These are phyloP conservation scores for Dinochytrium kinnereticum DNA, from an alignment of 371 early-diverging fungal genomes.

Conservation along the genomic window DNA sequence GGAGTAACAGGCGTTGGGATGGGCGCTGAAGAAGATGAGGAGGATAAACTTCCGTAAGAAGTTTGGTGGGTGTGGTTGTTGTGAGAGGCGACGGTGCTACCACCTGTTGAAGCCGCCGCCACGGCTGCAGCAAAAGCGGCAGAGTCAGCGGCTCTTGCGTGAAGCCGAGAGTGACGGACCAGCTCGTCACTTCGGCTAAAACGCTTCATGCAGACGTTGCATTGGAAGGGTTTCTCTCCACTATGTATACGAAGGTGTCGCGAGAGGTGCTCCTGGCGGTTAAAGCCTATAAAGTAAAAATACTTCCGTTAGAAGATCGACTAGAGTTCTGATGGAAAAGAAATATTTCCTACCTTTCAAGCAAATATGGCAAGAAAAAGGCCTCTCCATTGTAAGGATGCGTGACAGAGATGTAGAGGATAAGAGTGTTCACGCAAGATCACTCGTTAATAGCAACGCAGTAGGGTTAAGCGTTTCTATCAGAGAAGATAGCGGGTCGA, in stretches of 20 bases:
- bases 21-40: background rate
- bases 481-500: no score
- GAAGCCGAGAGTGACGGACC: conserved; percentile 33
- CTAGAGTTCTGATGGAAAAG: background rate
- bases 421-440: no score
- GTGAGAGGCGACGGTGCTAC: background rate
- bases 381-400: background rate
- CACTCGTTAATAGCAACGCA: no score
- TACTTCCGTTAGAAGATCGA: background rate
- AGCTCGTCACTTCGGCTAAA: conserved; percentile 43
- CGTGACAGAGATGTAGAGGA: no score
- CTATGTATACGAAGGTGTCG: conserved; percentile 46
- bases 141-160: conserved; percentile 13
- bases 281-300: conserved; percentile 21
- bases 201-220: conserved; percentile 31
- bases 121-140: conserved; percentile 10
- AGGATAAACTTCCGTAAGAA: background rate
- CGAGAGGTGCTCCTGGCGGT: conserved; percentile 40
- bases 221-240: conserved; percentile 43
- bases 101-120: background rate
- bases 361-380: background rate
- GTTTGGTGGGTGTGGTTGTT: background rate
- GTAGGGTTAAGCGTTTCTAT: no score
- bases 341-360: background rate
- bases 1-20: background rate